Percentiles rank a stretch among this genome's conserved stretches.
These are phyloP conservation scores for Miscanthus lutarioriparius DNA, from an alignment of 176 grass and related monocot species.

Conservation along the genomic window DNA sequence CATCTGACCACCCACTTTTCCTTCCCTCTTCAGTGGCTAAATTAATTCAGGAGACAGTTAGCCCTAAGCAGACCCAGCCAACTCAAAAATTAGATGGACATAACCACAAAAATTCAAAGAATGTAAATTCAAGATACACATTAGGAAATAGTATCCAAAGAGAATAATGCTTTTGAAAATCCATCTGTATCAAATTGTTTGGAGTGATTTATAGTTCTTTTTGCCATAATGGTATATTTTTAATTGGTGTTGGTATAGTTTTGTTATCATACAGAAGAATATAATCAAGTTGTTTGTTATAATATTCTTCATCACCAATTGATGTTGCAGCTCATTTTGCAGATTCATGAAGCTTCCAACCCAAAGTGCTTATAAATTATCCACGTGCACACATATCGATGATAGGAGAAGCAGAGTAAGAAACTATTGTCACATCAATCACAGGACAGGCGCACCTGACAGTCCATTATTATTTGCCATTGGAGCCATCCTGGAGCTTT, in stretches of 20 bases:
- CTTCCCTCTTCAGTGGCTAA: constrained; percentile 66
- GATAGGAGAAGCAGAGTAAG: background rate
- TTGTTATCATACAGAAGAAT: background rate
- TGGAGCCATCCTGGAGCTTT: constrained; percentile 60
- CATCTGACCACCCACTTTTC: constrained; percentile 62
- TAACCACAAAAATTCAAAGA: background rate
- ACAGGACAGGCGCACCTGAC: constrained; percentile 46
- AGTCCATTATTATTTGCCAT: constrained; percentile 54
- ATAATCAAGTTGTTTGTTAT: background rate
- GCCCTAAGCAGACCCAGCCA: constrained; percentile 14
- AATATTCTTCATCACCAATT: background rate
- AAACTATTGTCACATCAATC: background rate
- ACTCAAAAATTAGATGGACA: background rate
- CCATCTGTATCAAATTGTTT: background rate
- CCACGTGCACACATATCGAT: background rate
- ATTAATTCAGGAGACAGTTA: constrained; percentile 44
- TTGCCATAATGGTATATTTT: background rate
- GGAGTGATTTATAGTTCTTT: background rate
- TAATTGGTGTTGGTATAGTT: background rate
- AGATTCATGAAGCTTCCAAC: background rate
- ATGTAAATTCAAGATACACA: background rate
- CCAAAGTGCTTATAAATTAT: background rate
- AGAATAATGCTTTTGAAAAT: constrained; percentile 25
- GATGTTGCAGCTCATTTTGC: constrained; percentile 12
- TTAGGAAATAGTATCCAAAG: constrained; percentile 18